These are phyloP conservation scores for Chaetoceros tenuissimus DNA, from an alignment of 108 stramenopile genomes.

Conservation along the genomic window DNA sequence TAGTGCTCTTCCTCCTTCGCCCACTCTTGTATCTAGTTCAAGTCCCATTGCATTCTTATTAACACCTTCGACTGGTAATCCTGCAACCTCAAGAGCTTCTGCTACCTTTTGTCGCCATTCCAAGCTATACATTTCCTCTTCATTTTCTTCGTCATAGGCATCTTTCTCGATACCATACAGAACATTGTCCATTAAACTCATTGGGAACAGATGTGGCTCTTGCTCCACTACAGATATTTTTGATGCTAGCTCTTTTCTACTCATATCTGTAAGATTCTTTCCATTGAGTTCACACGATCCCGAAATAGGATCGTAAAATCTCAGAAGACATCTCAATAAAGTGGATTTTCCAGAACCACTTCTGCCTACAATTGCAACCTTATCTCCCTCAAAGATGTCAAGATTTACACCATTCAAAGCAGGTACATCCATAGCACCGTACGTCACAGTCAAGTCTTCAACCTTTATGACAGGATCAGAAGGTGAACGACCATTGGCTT, in stretches of 20 bases:
- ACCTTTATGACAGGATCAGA: slow-evolving; percentile 42
- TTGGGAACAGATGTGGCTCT: slow-evolving; percentile 87
- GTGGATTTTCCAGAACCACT: slow-evolving; percentile 92
- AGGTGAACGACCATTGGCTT: slow-evolving; percentile 1
- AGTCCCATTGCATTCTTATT: slow-evolving; percentile 69
- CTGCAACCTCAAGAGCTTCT: slow-evolving; percentile 49
- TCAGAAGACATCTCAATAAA: slow-evolving; percentile 71
- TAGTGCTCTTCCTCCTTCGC: slow-evolving; percentile 86
- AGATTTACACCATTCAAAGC: slow-evolving; percentile 60
- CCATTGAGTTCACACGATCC: slow-evolving; percentile 78
- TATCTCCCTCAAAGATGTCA: slow-evolving; percentile 76
- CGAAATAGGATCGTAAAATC: slow-evolving; percentile 90
- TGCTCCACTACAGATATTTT: slow-evolving; percentile 80
- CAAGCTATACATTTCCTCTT: slow-evolving; percentile 54
- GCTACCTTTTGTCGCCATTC: slow-evolving; percentile 39
- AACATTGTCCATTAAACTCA: slow-evolving; percentile 86
- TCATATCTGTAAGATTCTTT: slow-evolving; percentile 58
- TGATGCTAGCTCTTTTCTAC: slow-evolving; percentile 58
- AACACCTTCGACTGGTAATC: slow-evolving; percentile 40
- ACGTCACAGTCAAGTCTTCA: slow-evolving; percentile 50
- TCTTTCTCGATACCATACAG: slow-evolving; percentile 81
- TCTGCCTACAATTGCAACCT: slow-evolving; percentile 88
- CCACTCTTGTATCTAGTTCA: slow-evolving; percentile 81
- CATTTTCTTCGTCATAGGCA: slow-evolving; percentile 45
- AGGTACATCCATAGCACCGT: slow-evolving; percentile 60